These are phyloP conservation scores for Lachnum nothofagi DNA, from an alignment of 2,329 filamentous ascomycete species.

Conservation along the genomic window DNA sequence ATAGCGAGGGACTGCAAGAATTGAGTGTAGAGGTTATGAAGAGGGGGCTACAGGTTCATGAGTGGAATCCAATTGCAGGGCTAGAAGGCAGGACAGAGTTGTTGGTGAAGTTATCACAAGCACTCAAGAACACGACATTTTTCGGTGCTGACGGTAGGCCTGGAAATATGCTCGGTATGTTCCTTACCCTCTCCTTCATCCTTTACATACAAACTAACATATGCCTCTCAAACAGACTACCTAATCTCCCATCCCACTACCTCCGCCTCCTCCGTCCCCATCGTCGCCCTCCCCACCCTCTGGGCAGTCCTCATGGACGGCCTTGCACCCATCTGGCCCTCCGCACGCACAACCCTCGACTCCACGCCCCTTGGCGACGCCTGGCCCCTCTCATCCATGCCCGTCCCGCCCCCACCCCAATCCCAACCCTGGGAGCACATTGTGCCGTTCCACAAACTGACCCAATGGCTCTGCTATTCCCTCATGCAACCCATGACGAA, in stretches of 20 bases:
- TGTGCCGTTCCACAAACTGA: slow-evolving; percentile 88
- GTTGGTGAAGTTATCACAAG: slow-evolving; percentile 67
- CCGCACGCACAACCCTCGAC: slow-evolving; percentile 79
- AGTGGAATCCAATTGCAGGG: slow-evolving; percentile 76
- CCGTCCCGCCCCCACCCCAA: slow-evolving; percentile 37
- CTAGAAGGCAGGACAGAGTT: slow-evolving; percentile 79
- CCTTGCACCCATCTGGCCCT: slow-evolving; percentile 81
- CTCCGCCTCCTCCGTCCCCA: slow-evolving; percentile 79
- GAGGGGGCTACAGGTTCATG: slow-evolving; percentile 76
- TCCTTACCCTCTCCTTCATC: background rate
- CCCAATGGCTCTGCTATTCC: slow-evolving; percentile 91
- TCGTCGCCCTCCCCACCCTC: slow-evolving; percentile 78
- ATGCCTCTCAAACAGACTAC: slow-evolving; percentile 61
- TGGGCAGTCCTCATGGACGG: slow-evolving; percentile 90
- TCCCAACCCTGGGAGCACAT: slow-evolving; percentile 72
- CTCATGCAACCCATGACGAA: slow-evolving; percentile 87
- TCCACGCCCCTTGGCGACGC: slow-evolving; percentile 85
- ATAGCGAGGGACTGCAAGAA: slow-evolving; percentile 70
- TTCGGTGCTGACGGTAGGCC: slow-evolving; percentile 82
- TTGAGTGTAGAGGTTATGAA: slow-evolving; percentile 71
- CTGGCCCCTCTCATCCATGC: slow-evolving; percentile 85
- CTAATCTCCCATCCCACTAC: slow-evolving; percentile 88
- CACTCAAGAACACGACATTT: slow-evolving; percentile 72
- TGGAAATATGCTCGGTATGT: slow-evolving; percentile 85
- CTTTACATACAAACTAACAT: slow-evolving; percentile 18